A percentile compares a stretch with the other conserved stretches of the same genome.
Evolutionary conservation across 148 eudicot species (phyloP).

Genomic region (Polygonum maritimum): DNA sequence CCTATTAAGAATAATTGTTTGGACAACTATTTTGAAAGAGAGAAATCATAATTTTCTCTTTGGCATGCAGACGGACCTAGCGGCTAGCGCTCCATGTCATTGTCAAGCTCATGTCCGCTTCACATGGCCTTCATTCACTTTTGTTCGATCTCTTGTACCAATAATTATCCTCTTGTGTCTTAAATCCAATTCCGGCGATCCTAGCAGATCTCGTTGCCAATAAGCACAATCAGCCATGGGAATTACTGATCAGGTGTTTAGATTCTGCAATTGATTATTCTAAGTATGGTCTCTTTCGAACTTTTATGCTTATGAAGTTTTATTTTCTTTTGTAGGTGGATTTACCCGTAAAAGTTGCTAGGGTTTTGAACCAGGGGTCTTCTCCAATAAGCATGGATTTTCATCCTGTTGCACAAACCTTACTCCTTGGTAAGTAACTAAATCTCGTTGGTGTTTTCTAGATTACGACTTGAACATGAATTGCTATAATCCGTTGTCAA

Average conservation of each 20-base stretch:
- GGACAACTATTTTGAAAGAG: too few relatives aligned
- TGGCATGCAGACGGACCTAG: too few relatives aligned
- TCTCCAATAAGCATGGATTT: constrained; percentile 88
- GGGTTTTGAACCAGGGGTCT: constrained; percentile 63
- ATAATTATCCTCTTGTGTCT: too few relatives aligned
- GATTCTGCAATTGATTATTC: not conserved
- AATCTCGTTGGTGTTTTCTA: not conserved
- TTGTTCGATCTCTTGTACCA: too few relatives aligned
- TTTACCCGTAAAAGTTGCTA: constrained; percentile 54
- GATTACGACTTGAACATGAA: not conserved
- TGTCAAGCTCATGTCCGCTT: too few relatives aligned
- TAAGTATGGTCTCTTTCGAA: not conserved
- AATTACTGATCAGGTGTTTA: not conserved
- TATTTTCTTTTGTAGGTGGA: not conserved
- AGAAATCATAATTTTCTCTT: too few relatives aligned
- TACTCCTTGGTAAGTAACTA: constrained; percentile 47
- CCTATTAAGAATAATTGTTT: too few relatives aligned
- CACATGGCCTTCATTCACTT: too few relatives aligned
- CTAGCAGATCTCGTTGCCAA: too few relatives aligned
- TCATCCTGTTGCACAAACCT: constrained; percentile 64
- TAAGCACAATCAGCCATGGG: not conserved
- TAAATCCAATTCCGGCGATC: too few relatives aligned
- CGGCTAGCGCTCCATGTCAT: too few relatives aligned
- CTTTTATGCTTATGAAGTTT: not conserved
- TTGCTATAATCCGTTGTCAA: constrained; percentile 4